phyloP scores from a whole-genome alignment of 345 rosid genomes.

The Bruguiera parviflora region DNA sequence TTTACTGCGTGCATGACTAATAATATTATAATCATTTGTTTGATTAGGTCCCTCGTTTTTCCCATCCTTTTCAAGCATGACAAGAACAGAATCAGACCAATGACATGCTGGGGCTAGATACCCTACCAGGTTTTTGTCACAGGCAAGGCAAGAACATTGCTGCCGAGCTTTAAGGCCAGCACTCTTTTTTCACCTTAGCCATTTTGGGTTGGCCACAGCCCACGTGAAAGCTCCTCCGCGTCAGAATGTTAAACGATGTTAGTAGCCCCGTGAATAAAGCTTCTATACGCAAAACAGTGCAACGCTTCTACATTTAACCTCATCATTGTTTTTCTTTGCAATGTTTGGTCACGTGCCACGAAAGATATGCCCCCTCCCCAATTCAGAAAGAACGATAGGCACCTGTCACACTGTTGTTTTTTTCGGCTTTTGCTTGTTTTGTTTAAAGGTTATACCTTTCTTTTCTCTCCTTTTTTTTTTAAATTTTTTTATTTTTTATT shows the following conservation, averaged over 20 bases:
- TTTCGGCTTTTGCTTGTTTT: too few species aligned
- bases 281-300: not conserved
- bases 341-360: not conserved
- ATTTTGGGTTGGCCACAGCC: slow-evolving; percentile 16
- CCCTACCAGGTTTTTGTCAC: not conserved
- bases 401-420: not conserved
- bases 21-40: too few species aligned
- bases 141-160: not conserved
- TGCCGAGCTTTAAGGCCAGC: not conserved
- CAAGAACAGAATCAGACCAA: not conserved
- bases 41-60: too few species aligned
- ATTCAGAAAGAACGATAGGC: slow-evolving; percentile 4
- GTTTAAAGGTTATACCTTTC: not conserved
- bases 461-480: not conserved
- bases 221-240: slow-evolving; percentile 8
- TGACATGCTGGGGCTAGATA: not conserved
- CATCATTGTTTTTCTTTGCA: not conserved
- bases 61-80: not conserved
- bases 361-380: not conserved
- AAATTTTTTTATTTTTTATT: too few species aligned
- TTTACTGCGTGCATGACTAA: too few species aligned
- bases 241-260: too few species aligned
- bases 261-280: not conserved
- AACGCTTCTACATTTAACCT: not conserved
- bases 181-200: slow-evolving; percentile 8